phyloP scores from a whole-genome alignment of 1,284 basidiomycete genomes.

The Moesziomyces sp. region DNA sequence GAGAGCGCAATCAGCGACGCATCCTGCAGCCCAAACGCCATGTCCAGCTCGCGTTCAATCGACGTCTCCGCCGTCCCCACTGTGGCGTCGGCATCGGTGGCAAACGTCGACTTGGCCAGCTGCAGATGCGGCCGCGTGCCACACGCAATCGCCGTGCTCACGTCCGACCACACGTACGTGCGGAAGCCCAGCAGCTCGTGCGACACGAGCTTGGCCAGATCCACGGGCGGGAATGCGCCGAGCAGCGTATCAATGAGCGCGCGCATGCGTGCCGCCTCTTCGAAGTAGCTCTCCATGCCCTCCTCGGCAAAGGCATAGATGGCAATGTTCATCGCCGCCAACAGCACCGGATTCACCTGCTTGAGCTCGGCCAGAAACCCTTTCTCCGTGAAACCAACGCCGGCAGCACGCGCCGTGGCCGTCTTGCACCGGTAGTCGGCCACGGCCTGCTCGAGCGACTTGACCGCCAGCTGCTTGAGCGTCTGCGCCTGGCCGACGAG shows the following conservation, averaged over 20 bases:
- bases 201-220: conserved; percentile 23
- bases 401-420: conserved; percentile 12
- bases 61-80: not conserved
- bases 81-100: not conserved
- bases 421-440: conserved; percentile 30
- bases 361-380: conserved; percentile 26
- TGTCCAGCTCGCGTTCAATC: not conserved
- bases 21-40: conserved; percentile 32
- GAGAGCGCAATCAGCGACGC: conserved; percentile 26
- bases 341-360: conserved; percentile 27
- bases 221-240: conserved; percentile 30
- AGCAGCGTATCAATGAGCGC: conserved; percentile 26
- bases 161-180: conserved; percentile 40
- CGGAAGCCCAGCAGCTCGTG: conserved; percentile 34
- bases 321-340: conserved; percentile 40
- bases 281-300: conserved; percentile 36
- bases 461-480: conserved; percentile 31
- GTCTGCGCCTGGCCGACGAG: conserved; percentile 40
- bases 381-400: conserved; percentile 35
- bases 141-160: conserved; percentile 32
- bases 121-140: conserved; percentile 38
- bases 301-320: conserved; percentile 45
- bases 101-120: conserved; percentile 22
- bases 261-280: conserved; percentile 30
- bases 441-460: conserved; percentile 32